Evolutionary conservation across 169 alveolate species (phyloP).

Genomic region (Cryptosporidium sp.): DNA sequence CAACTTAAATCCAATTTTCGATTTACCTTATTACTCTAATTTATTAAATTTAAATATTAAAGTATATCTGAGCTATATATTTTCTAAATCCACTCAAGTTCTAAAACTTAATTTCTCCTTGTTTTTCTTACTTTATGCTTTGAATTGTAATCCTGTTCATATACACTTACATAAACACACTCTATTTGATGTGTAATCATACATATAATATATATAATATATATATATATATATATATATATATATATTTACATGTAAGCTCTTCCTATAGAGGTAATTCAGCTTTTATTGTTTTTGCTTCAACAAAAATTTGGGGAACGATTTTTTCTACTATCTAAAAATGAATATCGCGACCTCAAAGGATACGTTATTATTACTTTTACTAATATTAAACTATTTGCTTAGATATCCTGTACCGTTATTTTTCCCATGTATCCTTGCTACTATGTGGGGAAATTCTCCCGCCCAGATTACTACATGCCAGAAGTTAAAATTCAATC

Average conservation of each 20-base stretch:
- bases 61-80: not conserved
- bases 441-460: not conserved
- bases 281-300: not conserved
- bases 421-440: conserved; percentile 17
- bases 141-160: not conserved
- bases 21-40: not conserved
- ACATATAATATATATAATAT: not conserved
- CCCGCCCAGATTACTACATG: not conserved
- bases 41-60: not conserved
- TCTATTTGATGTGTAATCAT: too few species aligned
- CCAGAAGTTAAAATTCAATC: too few species aligned
- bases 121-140: not conserved
- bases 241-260: not conserved
- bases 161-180: not conserved
- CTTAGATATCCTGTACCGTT: conserved; percentile 18
- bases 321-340: not conserved
- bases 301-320: not conserved
- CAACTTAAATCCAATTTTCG: not conserved
- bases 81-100: not conserved
- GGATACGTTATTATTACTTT: not conserved
- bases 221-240: too few species aligned
- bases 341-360: conserved; percentile 16
- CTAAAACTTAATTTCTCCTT: not conserved
- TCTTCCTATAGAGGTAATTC: not conserved
- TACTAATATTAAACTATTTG: not conserved